phyloP scores from a whole-genome alignment of 192 early-diverging fungal species.

The Coemansia sp. region DNA sequence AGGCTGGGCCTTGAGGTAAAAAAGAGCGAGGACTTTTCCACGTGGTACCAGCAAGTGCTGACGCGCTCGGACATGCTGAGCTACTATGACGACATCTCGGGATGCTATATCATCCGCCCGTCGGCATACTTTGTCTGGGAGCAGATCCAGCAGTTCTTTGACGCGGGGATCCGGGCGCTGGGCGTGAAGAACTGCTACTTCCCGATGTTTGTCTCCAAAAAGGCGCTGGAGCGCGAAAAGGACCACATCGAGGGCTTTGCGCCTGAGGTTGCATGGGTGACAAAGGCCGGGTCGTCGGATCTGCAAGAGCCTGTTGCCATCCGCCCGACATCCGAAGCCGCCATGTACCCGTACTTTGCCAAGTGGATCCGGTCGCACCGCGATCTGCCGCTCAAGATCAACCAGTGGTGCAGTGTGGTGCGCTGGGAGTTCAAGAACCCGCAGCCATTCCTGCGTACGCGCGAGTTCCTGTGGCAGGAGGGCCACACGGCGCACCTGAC shows the following conservation, averaged over 20 bases:
- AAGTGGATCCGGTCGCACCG: slow-evolving; percentile 98
- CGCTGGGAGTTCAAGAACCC: slow-evolving; percentile 99
- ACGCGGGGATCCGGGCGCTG: slow-evolving; percentile 82
- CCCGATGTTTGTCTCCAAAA: slow-evolving; percentile 97
- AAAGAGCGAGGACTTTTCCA: slow-evolving; percentile 91
- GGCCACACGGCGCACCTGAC: slow-evolving; percentile 97
- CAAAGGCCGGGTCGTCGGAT: slow-evolving; percentile 89
- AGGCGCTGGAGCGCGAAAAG: slow-evolving; percentile 93
- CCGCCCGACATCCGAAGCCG: slow-evolving; percentile 98
- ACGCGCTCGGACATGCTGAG: slow-evolving; percentile 95
- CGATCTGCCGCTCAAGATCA: slow-evolving; percentile 93
- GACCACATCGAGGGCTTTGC: slow-evolving; percentile 99
- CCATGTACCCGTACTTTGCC: slow-evolving; percentile 99
- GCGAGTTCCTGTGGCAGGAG: slow-evolving; percentile 99
- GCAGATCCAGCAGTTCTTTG: slow-evolving; percentile 94
- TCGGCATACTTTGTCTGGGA: slow-evolving; percentile 97
- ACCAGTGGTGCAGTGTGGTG: slow-evolving; percentile 99
- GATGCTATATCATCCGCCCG: slow-evolving; percentile 98
- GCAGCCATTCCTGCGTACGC: slow-evolving; percentile 97
- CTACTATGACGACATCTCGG: slow-evolving; percentile 89
- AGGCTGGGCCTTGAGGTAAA: slow-evolving; percentile 84
- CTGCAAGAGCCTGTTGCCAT: slow-evolving; percentile 97
- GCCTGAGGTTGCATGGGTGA: slow-evolving; percentile 99
- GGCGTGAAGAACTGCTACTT: slow-evolving; percentile 99
- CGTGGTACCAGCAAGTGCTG: slow-evolving; percentile 92